phyloP scores from a whole-genome alignment of 1,139 yeast species.

The Blastobotrys aristatus region DNA sequence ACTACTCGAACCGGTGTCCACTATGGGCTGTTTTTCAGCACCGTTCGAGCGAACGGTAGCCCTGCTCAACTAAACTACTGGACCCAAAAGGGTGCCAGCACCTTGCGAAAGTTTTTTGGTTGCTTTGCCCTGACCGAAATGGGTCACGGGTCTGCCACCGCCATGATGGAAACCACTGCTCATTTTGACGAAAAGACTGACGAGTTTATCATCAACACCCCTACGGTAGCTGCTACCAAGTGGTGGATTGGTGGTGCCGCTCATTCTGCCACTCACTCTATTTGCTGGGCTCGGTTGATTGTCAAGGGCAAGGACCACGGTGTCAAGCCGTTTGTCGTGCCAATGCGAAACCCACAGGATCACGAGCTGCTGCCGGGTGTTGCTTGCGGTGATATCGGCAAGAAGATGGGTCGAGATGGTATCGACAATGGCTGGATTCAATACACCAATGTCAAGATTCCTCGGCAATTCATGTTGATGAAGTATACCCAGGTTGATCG shows the following conservation, averaged over 20 bases:
- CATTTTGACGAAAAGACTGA: conserved; percentile 63
- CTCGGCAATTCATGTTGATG: conserved; percentile 77
- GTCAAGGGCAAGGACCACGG: conserved; percentile 84
- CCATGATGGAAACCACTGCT: conserved; percentile 74
- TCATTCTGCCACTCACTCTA: conserved; percentile 81
- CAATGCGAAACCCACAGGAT: conserved; percentile 63
- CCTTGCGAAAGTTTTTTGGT: conserved; percentile 67
- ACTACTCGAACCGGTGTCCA: conserved; percentile 69
- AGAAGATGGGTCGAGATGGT: conserved; percentile 82
- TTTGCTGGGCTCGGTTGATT: conserved; percentile 74
- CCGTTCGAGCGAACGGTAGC: conserved; percentile 71
- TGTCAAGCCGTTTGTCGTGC: conserved; percentile 86
- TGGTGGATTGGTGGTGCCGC: conserved; percentile 99
- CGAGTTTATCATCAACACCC: conserved; percentile 74
- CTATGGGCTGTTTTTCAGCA: conserved; percentile 63
- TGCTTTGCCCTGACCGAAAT: conserved; percentile 94
- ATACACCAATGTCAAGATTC: conserved; percentile 74
- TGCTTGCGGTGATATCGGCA: conserved; percentile 84
- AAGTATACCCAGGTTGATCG: conserved; percentile 69
- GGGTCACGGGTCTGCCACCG: conserved; percentile 68
- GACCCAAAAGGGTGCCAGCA: conserved; percentile 66
- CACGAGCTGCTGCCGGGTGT: conserved; percentile 75
- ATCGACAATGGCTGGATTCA: conserved; percentile 92
- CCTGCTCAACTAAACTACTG: conserved; percentile 57
- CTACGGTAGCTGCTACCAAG: conserved; percentile 86